Conservation (phyloP, 306 rosid genomes). For the Cicer arietinum region DNA sequence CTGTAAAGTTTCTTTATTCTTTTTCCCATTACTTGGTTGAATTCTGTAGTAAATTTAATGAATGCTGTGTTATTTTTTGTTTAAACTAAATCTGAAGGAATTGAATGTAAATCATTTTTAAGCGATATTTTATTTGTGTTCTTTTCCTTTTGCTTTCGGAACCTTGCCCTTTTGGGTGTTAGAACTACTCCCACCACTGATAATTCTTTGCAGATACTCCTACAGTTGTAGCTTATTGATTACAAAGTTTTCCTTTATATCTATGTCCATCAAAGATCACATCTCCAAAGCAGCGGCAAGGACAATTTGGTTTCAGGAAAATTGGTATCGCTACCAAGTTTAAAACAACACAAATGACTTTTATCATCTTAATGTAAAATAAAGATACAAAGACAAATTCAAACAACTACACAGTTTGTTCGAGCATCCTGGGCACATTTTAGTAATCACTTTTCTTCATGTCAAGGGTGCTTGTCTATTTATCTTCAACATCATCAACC, state of each 20-base stretch:
- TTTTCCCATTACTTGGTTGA: constrained; percentile 30
- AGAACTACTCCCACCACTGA: too few species aligned
- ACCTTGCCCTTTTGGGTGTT: too few species aligned
- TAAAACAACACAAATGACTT: constrained; percentile 15
- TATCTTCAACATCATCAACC: constrained; percentile 42
- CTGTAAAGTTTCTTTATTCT: constrained; percentile 60
- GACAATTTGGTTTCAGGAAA: constrained; percentile 1
- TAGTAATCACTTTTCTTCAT: constrained; percentile 13
- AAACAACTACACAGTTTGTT: not conserved
- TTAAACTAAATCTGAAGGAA: constrained; percentile 10
- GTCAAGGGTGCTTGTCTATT: constrained; percentile 12
- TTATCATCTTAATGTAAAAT: constrained; percentile 14
- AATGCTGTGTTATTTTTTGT: constrained; percentile 31
- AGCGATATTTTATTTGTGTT: not conserved
- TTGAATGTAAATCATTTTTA: constrained; percentile 15
- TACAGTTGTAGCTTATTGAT: not conserved
- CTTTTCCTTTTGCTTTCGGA: not conserved
- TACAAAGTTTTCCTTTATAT: not conserved
- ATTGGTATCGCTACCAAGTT: not conserved
- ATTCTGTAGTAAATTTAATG: constrained; percentile 34
- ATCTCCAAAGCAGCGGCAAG: not conserved
- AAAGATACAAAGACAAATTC: constrained; percentile 24
- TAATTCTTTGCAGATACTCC: too few species aligned
- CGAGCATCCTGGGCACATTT: constrained; percentile 2
- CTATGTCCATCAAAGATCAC: not conserved